These are phyloP conservation scores for Kernera saxatilis DNA, from an alignment of 345 rosid genomes.

Conservation along the genomic window DNA sequence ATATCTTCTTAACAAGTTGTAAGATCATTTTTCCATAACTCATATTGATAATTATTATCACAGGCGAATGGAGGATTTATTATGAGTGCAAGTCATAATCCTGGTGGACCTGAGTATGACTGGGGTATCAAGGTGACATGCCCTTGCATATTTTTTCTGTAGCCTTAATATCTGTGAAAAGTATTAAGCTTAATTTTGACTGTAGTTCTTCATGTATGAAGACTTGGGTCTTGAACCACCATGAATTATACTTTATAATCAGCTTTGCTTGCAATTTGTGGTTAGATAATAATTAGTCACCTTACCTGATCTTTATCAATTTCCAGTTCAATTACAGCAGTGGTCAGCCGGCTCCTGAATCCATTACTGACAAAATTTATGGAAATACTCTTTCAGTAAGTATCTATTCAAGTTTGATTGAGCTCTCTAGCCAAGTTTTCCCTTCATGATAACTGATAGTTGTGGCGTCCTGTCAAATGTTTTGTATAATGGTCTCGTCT, in stretches of 20 bases:
- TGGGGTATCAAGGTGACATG: constrained; percentile 92
- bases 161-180: not conserved
- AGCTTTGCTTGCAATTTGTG: not conserved
- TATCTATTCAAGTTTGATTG: constrained; percentile 7
- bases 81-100: constrained; percentile 97
- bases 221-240: constrained; percentile 1
- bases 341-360: constrained; percentile 93
- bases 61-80: constrained; percentile 96
- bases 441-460: not conserved
- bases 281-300: not conserved
- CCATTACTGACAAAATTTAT: constrained; percentile 88
- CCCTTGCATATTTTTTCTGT: not conserved
- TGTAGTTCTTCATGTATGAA: not conserved
- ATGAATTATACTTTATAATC: not conserved
- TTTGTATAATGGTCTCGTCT: constrained; percentile 4
- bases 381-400: constrained; percentile 97
- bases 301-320: not conserved
- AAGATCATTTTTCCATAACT: not conserved
- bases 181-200: not conserved
- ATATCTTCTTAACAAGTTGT: not conserved
- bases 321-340: constrained; percentile 87
- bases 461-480: not conserved
- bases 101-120: constrained; percentile 91
- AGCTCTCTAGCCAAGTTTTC: not conserved
- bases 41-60: not conserved